Base-by-base conservation (phyloP, 2,329 filamentous ascomycete genomes). In the Claviceps digitariae region DNA sequence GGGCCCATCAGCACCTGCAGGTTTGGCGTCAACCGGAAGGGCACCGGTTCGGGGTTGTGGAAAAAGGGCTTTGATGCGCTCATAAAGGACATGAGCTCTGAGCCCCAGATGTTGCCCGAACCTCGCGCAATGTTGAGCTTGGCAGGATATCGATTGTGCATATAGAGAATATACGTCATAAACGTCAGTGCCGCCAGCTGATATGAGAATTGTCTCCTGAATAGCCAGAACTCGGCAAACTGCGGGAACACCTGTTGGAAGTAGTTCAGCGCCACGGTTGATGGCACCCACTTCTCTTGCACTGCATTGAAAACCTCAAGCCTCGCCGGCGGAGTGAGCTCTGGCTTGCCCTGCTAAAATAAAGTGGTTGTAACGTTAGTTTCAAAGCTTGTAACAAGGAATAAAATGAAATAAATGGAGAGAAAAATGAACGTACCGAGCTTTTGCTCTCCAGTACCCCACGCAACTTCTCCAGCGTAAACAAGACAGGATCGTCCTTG, bases 151-250 rank as follows among this genome's bases (percentile, higher is more conserved):
- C 93, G 87, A 67, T 89, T 89, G 66, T 91, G 89, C 83, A 98
- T 97, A 72, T 91, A 91, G 73, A 99, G 85, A 55, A 96, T 86
- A 66, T 97, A 98, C 4, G 93, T 97, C 86, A 98, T 95, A 72
- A 98, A 98, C 1, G 93, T 95, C 58, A 97, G 78, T 1, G 90
- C 83, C 21, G 93, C 91, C 57, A 95, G 84, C 70, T 98, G 93
- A 74, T 97, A 96, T 23, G 89, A 87, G 72, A 98, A 95, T 59
- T 95, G 90, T 55, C 90, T 84, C 55, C 93, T 87, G 87, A 99
- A 99, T 54, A 98, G 80, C 90, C 91, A 98, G 75, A 97, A 96
- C 63, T 96, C 90, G 47, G 87, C 82, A 68, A 88, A 98, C 57
- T 87, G 85, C 31, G 90, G 86, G 71, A 93, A 97, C 5, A 83